Base-by-base conservation (phyloP, 805 yeast species). In the Ogataea zsoltii region DNA sequence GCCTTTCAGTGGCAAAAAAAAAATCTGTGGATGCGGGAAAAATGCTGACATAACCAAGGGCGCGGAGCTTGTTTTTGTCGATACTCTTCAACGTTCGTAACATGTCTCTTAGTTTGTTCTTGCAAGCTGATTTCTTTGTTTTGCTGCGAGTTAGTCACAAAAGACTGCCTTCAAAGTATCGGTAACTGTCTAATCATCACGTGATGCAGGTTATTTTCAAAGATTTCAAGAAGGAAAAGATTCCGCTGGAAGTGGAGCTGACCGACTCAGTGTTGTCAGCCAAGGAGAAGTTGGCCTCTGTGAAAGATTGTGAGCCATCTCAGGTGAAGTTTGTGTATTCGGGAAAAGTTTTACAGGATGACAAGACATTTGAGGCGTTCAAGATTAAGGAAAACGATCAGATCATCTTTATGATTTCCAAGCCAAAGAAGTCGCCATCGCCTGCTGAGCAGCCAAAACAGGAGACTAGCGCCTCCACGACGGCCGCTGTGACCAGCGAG, bases 301-400 rank as follows among this genome's bases (percentile, higher is more conserved):
- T 76, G 46, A 85, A 87, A 57, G 80, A 76, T 13, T 83, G 88
- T 56, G 92, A 83, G 18, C 76, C 81, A 2, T 66, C 78, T 2
- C 91, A 84, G 60, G 81, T 92, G 63, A 92, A 91, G 70, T 80
- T 94, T 61, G 96, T 94, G 49, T 94, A 85, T 65, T 89, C 97
- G 1, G 81, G 91, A 40, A 90, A 90, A 62, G 92, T 94, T 35
- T 79, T 94, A 41, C 88, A 80, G 59, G 96, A 94, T 70, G 87
- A 79, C 37, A 86, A 88, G 61, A 75, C 85, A 2, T 74, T 92
- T 48, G 85, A 76, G 41, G 75, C 77, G 7, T 84, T 82, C 64
- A 85, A 86, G 53, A 77, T 92, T 56, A 88, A 89, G 64, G 91
- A 85, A 29, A 83, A 83, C 47, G 97, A 89, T 58, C 92, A 90